phyloP scores from a whole-genome alignment of 805 yeast species.

The Kuraishia molischiana region DNA sequence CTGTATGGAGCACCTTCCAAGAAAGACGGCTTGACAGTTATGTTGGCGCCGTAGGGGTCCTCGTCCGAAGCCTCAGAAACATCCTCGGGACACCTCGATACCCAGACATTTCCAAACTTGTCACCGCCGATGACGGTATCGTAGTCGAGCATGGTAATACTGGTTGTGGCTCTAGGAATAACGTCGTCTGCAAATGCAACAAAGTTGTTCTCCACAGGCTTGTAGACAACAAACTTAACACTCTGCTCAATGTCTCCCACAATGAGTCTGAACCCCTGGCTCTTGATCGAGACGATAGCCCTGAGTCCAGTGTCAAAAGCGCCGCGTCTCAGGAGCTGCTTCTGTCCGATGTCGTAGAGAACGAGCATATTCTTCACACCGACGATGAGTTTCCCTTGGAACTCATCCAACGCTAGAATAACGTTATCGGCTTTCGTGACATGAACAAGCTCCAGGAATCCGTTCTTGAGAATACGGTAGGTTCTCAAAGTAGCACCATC shows the following conservation, averaged over 20 bases:
- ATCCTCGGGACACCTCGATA: conserved; percentile 49
- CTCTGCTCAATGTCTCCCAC: conserved; percentile 70
- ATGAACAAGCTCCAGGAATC: conserved; percentile 43
- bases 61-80: conserved; percentile 38
- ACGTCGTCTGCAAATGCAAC: conserved; percentile 62
- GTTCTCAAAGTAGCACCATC: conserved; percentile 22
- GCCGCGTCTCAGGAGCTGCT: conserved; percentile 66
- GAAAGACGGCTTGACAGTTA: conserved; percentile 19
- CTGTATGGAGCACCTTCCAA: conserved; percentile 47
- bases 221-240: conserved; percentile 44
- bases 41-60: conserved; percentile 33
- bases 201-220: conserved; percentile 37
- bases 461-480: conserved; percentile 24
- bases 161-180: conserved; percentile 55
- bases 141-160: conserved; percentile 53
- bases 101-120: conserved; percentile 71
- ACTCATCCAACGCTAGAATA: conserved; percentile 39
- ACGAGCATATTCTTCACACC: conserved; percentile 46
- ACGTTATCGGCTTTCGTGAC: conserved; percentile 42
- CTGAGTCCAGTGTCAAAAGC: conserved; percentile 31
- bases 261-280: conserved; percentile 49
- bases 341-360: conserved; percentile 65
- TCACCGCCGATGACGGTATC: conserved; percentile 80
- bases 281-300: conserved; percentile 42
- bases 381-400: conserved; percentile 51